Evolutionary conservation across 495 filamentous ascomycete species (phyloP).

Genomic region (Podospora anserina): DNA sequence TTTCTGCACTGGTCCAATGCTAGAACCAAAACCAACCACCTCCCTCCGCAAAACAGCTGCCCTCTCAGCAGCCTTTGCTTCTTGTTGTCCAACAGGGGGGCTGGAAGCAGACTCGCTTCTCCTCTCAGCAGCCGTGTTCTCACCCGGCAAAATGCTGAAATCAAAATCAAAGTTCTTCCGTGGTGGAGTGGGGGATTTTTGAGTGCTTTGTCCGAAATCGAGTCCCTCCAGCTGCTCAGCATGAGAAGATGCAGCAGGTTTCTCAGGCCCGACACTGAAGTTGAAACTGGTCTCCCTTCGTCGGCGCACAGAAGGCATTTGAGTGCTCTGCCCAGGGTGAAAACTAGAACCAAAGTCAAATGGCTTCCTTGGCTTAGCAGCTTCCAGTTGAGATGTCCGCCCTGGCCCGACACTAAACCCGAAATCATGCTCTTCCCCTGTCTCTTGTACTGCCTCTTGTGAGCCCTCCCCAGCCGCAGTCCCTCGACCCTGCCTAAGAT

Average conservation of each 20-base stretch:
- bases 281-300: not conserved
- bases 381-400: not conserved
- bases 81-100: not conserved
- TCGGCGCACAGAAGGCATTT: not conserved
- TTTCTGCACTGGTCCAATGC: not conserved
- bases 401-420: not conserved
- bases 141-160: not conserved
- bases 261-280: not conserved
- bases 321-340: not conserved
- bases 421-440: not conserved
- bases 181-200: not conserved
- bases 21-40: not conserved
- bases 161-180: not conserved
- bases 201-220: not conserved
- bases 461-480: not conserved
- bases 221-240: not conserved
- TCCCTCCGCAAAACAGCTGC: not conserved
- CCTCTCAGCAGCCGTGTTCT: not conserved
- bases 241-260: not conserved
- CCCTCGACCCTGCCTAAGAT: conserved; percentile 36
- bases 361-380: too few species aligned
- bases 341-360: not conserved
- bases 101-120: not conserved
- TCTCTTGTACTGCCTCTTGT: not conserved
- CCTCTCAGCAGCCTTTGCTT: not conserved